Base-by-base conservation (phyloP, 176 grass and related monocot species). In the Tillandsia leiboldiana region DNA sequence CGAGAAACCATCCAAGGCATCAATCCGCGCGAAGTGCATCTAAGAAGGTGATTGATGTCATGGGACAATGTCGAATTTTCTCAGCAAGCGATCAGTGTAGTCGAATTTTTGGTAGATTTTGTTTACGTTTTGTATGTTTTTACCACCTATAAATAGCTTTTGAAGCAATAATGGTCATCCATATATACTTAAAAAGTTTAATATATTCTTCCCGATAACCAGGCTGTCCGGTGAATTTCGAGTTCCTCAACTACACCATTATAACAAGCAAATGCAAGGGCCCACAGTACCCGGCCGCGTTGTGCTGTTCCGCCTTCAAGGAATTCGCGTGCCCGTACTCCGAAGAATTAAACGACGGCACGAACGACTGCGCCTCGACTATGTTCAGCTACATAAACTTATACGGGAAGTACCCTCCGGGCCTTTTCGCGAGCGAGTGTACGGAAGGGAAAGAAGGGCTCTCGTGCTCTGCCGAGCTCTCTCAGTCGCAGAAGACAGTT, bases 341-440 rank as follows among this genome's bases (percentile, higher is more conserved):
- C 50, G 73, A 14, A n/a, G 75, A 92, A 49, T 58, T 92, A 75
- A 92, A 92, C 73, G 86, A 92, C 74, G 1, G 1, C 1, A 47
- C 57, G 22, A 88, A 72, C 54, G 79, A 75, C 26, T 92, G 90
- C 77, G 82, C 90, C 26, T 23, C 76, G 47, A 83, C 56, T 42
- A 86, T 92, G 90, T 92, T 92, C 80, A 88, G 79, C 71, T 83
- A 86, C 53, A 86, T 92, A 72, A 83, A 92, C 83, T 51, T 81
- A 23, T 83, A 83, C 61, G 90, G 90, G 58, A 83, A 83, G 47
- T 92, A 92, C 80, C 85, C 83, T 14, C 77, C 90, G 11, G 82
- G 90, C 4, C 80, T 92, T 49, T 92, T 92, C 22, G 80, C 83
- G 33, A 88, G 84, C 48, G 87, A 84, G 26, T 92, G 83, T 80